Conservation (phyloP, 2,329 filamentous ascomycete genomes). For the Penicillium sp. region DNA sequence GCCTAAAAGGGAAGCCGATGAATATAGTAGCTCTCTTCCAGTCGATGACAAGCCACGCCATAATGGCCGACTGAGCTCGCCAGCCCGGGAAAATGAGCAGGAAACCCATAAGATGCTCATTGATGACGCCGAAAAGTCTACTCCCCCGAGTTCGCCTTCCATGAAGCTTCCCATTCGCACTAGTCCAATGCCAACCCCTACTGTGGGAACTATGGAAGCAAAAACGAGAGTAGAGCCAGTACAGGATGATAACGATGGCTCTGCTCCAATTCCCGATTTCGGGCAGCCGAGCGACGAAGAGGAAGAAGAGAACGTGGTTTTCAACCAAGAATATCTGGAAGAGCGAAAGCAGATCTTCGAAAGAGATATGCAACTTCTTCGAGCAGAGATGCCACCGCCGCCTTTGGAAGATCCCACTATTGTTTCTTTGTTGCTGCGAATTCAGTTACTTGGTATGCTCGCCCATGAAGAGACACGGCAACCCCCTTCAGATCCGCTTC, state of each 20-base stretch:
- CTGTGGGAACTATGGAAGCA: not conserved
- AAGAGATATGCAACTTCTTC: slow-evolving; percentile 42
- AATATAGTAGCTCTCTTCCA: slow-evolving; percentile 21
- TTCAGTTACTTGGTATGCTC: slow-evolving; percentile 45
- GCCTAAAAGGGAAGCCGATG: slow-evolving; percentile 34
- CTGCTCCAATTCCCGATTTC: slow-evolving; percentile 32
- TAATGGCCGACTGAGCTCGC: slow-evolving; percentile 9
- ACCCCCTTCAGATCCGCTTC: slow-evolving; percentile 3
- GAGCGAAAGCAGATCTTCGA: slow-evolving; percentile 44
- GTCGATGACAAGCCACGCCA: slow-evolving; percentile 19
- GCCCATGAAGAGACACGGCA: slow-evolving; percentile 32
- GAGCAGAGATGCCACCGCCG: slow-evolving; percentile 41
- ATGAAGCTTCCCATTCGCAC: slow-evolving; percentile 15
- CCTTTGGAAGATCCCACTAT: slow-evolving; percentile 42
- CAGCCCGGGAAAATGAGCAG: not conserved
- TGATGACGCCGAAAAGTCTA: slow-evolving; percentile 1
- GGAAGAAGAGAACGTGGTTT: slow-evolving; percentile 43
- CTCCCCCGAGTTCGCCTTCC: slow-evolving; percentile 10
- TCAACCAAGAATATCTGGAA: slow-evolving; percentile 47
- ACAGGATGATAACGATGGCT: slow-evolving; percentile 6
- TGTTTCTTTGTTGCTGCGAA: slow-evolving; percentile 39
- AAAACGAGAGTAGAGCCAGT: not conserved
- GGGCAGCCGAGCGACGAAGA: slow-evolving; percentile 41
- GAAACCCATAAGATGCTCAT: slow-evolving; percentile 4
- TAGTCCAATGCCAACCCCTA: slow-evolving; percentile 7